Base-by-base conservation (phyloP, 73 alveolate genomes). In the Stentor roeselii region DNA sequence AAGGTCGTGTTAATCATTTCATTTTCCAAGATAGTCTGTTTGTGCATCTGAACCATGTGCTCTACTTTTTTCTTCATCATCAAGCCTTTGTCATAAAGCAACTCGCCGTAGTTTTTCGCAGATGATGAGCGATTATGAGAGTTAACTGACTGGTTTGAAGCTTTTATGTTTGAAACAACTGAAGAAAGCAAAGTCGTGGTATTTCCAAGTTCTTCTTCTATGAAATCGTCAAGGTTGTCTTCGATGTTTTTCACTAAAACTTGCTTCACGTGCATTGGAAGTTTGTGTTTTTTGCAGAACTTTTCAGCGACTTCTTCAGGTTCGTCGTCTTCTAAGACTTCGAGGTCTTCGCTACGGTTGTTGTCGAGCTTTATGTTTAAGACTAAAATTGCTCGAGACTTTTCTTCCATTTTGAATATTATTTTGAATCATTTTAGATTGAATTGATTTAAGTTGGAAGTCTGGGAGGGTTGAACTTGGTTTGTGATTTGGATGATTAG, bases 241-340 rank as follows among this genome's bases (percentile, higher is more conserved):
- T 50, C 67, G 67, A 50, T 50, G 21, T 50, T 50, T 50, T 50
- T 50, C 21, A 50, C 21, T 11, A 50, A 21, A 50, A 50, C 6
- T 21, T 50, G 67, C 21, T 50, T 50, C 67, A 50, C 67, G 30
- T 11, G 30, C 6, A 11, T 21, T 50, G 67, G 21, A 11, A 50
- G 67, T 11, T 50, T 50, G 67, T 11, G 21, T 50, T 50, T 50
- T 21, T 50, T 50, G 21, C 67, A 50, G 21, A 50, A 50, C 67
- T 50, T 6, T 50, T 50, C 67, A 50, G 67, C 67, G 67, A 50
- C 21, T 11, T 50, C 67, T 50, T 50, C 67, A 50, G 67, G 67
- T 50, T 50, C 67, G 21, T 50, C 67, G 21, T 50, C 30, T 50
- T 50, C 67, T 11, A 11, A 50, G 6, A 50, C 21, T 11, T 6